These are phyloP conservation scores for Stephania japonica DNA, from an alignment of 164 flowering plant genomes.

Conservation along the genomic window DNA sequence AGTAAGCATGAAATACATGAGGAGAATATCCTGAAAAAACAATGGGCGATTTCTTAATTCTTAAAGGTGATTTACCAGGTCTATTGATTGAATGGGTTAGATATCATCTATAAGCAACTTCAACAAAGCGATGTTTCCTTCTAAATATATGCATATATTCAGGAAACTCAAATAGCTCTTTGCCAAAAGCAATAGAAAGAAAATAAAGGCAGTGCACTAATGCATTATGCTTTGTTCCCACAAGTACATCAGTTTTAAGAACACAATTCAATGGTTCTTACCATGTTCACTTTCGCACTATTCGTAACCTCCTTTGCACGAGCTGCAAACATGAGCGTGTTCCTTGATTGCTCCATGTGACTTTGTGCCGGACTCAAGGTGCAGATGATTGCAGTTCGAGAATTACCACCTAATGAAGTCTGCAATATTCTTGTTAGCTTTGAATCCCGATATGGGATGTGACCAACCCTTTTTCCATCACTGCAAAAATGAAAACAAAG, in stretches of 20 bases:
- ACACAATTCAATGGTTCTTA: conserved; percentile 14
- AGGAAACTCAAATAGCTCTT: not conserved
- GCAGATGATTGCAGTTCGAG: conserved; percentile 84
- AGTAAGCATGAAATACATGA: too few species aligned
- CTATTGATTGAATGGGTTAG: too few species aligned
- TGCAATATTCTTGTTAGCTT: conserved; percentile 82
- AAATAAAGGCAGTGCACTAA: not conserved
- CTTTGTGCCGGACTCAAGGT: conserved; percentile 83
- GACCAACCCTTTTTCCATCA: conserved; percentile 57
- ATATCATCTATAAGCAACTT: not conserved
- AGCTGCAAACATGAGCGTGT: conserved; percentile 71
- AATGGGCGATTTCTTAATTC: too few species aligned
- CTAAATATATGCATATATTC: not conserved
- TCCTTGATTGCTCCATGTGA: conserved; percentile 80
- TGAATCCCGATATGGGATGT: conserved; percentile 80
- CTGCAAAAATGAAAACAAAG: conserved; percentile 30
- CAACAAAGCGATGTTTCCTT: not conserved
- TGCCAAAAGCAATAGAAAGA: not conserved
- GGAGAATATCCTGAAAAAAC: too few species aligned
- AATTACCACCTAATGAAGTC: conserved; percentile 84
- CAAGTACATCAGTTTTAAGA: not conserved
- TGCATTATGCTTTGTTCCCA: not conserved
- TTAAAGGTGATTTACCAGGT: too few species aligned
- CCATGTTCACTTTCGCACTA: conserved; percentile 77
- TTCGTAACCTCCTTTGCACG: conserved; percentile 87